Evolutionary conservation across 495 filamentous ascomycete species (phyloP).

Genomic region (Schizothecium vesticola): DNA sequence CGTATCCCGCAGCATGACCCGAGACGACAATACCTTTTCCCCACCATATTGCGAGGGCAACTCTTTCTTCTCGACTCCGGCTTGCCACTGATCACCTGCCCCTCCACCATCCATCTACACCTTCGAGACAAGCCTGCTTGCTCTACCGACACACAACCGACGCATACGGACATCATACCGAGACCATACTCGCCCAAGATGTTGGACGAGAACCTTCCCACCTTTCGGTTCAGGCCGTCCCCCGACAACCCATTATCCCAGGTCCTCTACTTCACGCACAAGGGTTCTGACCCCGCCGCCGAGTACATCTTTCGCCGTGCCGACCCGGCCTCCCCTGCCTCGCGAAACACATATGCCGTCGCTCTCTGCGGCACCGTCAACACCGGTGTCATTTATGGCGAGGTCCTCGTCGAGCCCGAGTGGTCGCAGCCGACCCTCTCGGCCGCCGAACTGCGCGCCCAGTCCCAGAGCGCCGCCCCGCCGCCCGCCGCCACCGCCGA

Average conservation of each 20-base stretch:
- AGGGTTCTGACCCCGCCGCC: constrained; percentile 71
- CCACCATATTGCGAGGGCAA: background rate
- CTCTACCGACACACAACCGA: background rate
- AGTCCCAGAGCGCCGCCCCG: constrained; percentile 51
- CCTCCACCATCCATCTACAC: background rate
- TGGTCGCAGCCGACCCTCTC: constrained; percentile 79
- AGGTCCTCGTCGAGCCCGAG: constrained; percentile 77
- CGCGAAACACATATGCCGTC: constrained; percentile 78
- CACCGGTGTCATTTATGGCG: constrained; percentile 76
- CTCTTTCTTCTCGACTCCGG: background rate
- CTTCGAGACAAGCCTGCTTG: background rate
- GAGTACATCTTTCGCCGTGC: constrained; percentile 73
- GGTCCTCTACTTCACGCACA: constrained; percentile 68
- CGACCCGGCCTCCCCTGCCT: constrained; percentile 60
- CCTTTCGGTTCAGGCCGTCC: constrained; percentile 36
- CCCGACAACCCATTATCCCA: constrained; percentile 43
- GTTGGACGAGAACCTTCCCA: constrained; percentile 94
- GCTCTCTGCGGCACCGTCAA: constrained; percentile 80
- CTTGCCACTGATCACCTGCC: background rate
- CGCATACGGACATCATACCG: background rate
- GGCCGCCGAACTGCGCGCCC: constrained; percentile 69
- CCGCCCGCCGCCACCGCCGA: constrained; percentile 69
- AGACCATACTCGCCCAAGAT: constrained; percentile 40
- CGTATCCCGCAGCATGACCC: constrained; percentile 1
- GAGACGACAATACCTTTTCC: background rate